Evolutionary conservation across 2,329 filamentous ascomycete genomes (phyloP), one percentile per base, ranked within the genome.

Genomic region (Ceratocystis diversiconidia): DNA sequence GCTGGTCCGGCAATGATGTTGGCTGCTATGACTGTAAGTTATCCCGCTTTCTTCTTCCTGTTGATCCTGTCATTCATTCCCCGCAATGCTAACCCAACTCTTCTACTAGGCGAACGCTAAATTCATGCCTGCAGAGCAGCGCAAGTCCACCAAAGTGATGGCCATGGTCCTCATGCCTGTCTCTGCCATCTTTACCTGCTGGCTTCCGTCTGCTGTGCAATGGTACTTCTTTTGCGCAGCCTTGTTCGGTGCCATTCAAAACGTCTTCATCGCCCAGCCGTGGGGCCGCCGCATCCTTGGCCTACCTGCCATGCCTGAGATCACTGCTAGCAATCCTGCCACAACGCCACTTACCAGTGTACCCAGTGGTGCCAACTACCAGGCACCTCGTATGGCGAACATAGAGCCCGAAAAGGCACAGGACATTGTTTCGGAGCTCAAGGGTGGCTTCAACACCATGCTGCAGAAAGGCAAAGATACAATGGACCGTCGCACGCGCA

Each of bases 1-100:
- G 66, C 80, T 1, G 84, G 85, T 2, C 80, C 85, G 1, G 74
- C 72, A 6, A 72, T 84, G 64, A 80, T 88, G 74, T 82, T 80
- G 69, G 70, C 78, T 32, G 80, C 84, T 62, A 76, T 90, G 66
- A 79, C 78, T 65, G 80, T 81, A 73, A 65, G 44, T 17, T 5
- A 32, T 17, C 44, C 48, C 41, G 41, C 22, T 25, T n/a, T 46
- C 19, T 15, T 30, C 17, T n/a, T 36, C 8, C 28, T 8, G 3
- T n/a, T 8, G 7, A 59, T 59, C 22, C 28, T 28, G 19, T 43
- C 17, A 30, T 25, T 48, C 44, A 32, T 19, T 44, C 41, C 22
- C 41, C 61, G 7, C 30, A n/a, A 57, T 62, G 65, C 71, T 72
- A 66, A 71, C 69, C 19, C 3, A 1, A 41, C 36, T 5, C 30